Conservation (phyloP, 495 filamentous ascomycete genomes). For the Symbiotaphrina buchneri region DNA sequence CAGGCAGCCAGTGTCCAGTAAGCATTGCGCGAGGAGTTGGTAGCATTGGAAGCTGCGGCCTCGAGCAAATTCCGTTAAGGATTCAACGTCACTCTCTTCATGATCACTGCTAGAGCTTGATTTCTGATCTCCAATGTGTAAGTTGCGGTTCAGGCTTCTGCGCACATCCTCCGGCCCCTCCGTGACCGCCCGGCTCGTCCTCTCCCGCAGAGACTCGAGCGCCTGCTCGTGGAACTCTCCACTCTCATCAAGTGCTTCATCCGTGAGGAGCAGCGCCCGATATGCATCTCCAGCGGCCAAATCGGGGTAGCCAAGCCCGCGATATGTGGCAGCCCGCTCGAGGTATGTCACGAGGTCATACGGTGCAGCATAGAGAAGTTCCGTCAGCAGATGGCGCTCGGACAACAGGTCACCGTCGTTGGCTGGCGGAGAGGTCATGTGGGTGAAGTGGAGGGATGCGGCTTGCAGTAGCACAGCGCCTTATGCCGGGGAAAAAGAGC, state of each 20-base stretch:
- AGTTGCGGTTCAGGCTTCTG: background rate
- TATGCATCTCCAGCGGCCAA: slow-evolving; percentile 82
- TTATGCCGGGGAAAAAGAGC: too few relatives aligned
- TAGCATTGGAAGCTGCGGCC: too few relatives aligned
- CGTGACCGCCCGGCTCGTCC: slow-evolving; percentile 5
- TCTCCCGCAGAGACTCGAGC: slow-evolving; percentile 4
- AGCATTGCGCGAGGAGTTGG: slow-evolving; percentile 30
- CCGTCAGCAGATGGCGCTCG: slow-evolving; percentile 6
- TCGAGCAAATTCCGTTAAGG: too few relatives aligned
- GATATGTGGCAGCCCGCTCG: slow-evolving; percentile 43
- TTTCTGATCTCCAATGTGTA: background rate
- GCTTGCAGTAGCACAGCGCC: too few relatives aligned
- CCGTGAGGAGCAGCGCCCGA: slow-evolving; percentile 60
- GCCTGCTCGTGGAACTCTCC: slow-evolving; percentile 40
- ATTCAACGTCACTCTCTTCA: slow-evolving; percentile 1
- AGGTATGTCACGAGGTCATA: slow-evolving; percentile 66
- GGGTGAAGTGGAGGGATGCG: too few relatives aligned
- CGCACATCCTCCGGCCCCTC: slow-evolving; percentile 15
- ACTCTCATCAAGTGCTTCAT: slow-evolving; percentile 49
- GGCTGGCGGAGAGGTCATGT: too few relatives aligned
- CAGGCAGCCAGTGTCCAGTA: slow-evolving; percentile 45
- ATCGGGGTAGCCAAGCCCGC: slow-evolving; percentile 66
- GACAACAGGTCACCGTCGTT: slow-evolving; percentile 4
- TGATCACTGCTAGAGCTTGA: too few relatives aligned
- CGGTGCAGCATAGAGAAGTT: slow-evolving; percentile 27